Evolutionary conservation across 805 yeast species (phyloP), one percentile per base, ranked within the genome.

Genomic region (Candida insectalens): DNA sequence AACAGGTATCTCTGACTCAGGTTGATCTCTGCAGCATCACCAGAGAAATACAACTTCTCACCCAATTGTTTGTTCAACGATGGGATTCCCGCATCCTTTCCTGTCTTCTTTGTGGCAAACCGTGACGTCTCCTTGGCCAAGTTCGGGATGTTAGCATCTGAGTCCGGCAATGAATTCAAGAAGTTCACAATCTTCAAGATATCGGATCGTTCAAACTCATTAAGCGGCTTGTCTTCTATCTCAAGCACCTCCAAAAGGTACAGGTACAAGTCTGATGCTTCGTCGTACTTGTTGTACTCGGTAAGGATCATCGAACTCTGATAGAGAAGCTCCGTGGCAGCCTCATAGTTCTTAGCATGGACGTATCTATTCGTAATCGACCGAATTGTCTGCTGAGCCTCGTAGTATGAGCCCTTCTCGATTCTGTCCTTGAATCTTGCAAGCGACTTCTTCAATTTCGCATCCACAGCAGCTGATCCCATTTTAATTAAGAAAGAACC

Each of bases 351-450:
- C 39, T 74, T 74, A 17, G 76, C 52, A 42, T 83, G 74, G 28
- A 82, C 79, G 50, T 83, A 81, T 51, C 98, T 68, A 44, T 87
- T 87, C 27, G 83, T 83, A 35, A 89, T 82, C 5, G 97, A 85
- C 49, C 96, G 67, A 33, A 92, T 67, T 0, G 95, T 88, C 57
- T 92, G 97, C 54, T 89, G 96, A 0, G 97, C 97, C 53, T 92
- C 98, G 53, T 89, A 89, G 60, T 69, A 85, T 36, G 87, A 82
- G 3, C 83, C 84, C 32, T 69, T 69, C 33, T 69, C 71, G 42
- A 89, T 79, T 47, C 82, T 77, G 29, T 64, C 68, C 49, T 77
- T 72, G 60, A 80, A 81, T 43, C 92, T 62, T 16, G 67, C 73
- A 29, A 80, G 55, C 1, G 85, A 78, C 46, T 71, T 69, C 34